Conservation (phyloP, 1,139 yeast species). For the Protomyces inouyei region DNA sequence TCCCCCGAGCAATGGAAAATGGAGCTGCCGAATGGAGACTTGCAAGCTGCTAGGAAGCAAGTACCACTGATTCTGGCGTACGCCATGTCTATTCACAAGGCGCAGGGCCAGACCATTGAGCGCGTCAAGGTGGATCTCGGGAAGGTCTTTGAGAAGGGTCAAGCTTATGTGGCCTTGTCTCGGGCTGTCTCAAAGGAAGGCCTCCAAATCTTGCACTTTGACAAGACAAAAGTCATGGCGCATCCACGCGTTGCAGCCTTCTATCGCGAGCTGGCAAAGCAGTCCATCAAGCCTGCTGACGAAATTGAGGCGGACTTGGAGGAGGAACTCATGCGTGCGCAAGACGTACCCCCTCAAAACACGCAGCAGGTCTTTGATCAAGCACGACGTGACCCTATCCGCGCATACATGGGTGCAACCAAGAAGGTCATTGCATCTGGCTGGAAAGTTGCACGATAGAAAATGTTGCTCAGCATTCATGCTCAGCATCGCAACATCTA, state of each 20-base stretch:
- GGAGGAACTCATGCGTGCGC: not conserved
- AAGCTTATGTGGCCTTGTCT: constrained; percentile 89
- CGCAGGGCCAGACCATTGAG: constrained; percentile 91
- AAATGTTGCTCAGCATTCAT: no score
- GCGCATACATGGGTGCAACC: constrained; percentile 4
- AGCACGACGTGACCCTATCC: constrained; percentile 11
- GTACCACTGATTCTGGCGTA: constrained; percentile 86
- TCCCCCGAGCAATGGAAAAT: constrained; percentile 70
- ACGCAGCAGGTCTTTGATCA: constrained; percentile 25
- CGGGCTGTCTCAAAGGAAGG: constrained; percentile 75
- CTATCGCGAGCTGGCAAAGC: constrained; percentile 41
- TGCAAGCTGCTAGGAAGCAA: constrained; percentile 57
- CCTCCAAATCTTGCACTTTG: constrained; percentile 69
- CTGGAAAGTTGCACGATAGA: not conserved
- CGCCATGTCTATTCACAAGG: constrained; percentile 92
- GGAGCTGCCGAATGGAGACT: constrained; percentile 54
- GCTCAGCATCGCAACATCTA: no score
- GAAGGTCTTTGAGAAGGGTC: constrained; percentile 76
- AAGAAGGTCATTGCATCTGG: not conserved
- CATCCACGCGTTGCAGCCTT: constrained; percentile 63
- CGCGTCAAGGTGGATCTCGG: constrained; percentile 75
- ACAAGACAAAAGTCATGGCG: constrained; percentile 57
- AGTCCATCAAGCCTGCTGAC: not conserved
- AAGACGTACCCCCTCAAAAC: not conserved
- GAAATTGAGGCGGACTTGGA: not conserved